Percentiles rank a stretch among this genome's conserved stretches.
phyloP scores from a whole-genome alignment of 179 eudicot species.

The Vitellaria paradoxa region DNA sequence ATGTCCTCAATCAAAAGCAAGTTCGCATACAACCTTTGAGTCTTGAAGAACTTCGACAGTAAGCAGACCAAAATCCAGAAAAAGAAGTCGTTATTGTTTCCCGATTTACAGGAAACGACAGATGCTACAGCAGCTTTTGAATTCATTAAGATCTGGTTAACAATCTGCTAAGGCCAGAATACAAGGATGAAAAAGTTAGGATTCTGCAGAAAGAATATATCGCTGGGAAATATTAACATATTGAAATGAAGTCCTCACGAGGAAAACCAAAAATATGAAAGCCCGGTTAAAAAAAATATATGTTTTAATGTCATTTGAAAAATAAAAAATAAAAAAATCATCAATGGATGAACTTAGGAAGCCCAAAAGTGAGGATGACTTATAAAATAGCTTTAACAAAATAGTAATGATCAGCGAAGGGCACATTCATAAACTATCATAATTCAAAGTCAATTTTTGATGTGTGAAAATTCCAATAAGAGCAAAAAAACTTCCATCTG shows the following conservation, averaged over 20 bases:
- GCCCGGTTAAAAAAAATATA: too few relatives aligned
- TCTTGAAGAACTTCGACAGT: constrained; percentile 24
- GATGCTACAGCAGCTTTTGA: constrained; percentile 54
- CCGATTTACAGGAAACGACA: constrained; percentile 76
- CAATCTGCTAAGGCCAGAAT: constrained; percentile 39
- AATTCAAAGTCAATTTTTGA: not conserved
- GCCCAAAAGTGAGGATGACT: not conserved
- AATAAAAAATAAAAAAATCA: not conserved
- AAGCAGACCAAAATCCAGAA: constrained; percentile 38
- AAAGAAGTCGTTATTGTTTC: constrained; percentile 68
- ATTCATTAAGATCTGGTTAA: constrained; percentile 65
- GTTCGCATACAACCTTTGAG: constrained; percentile 23
- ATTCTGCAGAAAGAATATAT: not conserved
- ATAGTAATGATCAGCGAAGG: not conserved
- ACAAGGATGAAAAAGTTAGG: constrained; percentile 11
- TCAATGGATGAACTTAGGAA: not conserved
- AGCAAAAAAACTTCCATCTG: not conserved
- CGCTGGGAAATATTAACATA: not conserved
- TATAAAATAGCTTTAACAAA: not conserved
- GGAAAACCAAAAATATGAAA: too few relatives aligned
- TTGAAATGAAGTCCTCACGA: too few relatives aligned
- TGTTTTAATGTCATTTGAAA: not conserved
- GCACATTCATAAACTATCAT: not conserved
- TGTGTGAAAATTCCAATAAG: not conserved
- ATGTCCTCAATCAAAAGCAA: constrained; percentile 28